Base-by-base conservation (phyloP, 305 asterid species). In the Fraxinus xanthoxyloides region DNA sequence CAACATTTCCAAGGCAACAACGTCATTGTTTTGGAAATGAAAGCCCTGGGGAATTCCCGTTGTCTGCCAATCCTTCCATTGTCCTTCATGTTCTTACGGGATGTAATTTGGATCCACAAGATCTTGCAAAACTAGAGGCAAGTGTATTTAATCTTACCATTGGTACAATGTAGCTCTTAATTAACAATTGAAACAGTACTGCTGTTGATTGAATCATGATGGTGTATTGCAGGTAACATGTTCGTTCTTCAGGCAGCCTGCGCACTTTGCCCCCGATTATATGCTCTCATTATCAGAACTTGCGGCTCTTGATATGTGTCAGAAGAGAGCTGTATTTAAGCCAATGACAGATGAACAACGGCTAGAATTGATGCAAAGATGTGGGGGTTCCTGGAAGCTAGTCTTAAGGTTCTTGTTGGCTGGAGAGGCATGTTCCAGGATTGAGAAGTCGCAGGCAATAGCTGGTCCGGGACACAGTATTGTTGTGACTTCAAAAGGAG, bases 401-500 rank as follows among this genome's bases (percentile, higher is more conserved):
- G 98, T 96, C 76, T 90, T 96, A 82, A 90, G 97, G 86, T 96
- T 88, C 84, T 90, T 96, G 85, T 85, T 96, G 77, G 94, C 98
- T 34, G 98, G 99, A 75, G 99, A 96, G 88, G 85, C 88, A 3
- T 96, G 99, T 84, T 88, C 89, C 36, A 81, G 98, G 84, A 86
- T 97, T 85, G 99, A 91, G 88, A 94, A 89, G 79, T 90, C 98
- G 9, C 99, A 96, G 79, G 98, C 99, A 1, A 88, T 94, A 79
- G 99, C 98, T 4, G 99, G 98, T n/a, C 98, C 99, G 0, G 98
- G 99, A 26, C 98, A 96, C 80, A 94, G 98, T 81, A 79, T 96
- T 83, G 98, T 92, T 5, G 97, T 96, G 84, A 96, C 97, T 76
- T 87, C 95, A n/a, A 88, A 88, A 24, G 99, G 99, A 81, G 91